These are phyloP conservation scores for Auricularia heimuer DNA, from an alignment of 768 basidiomycete species.

Conservation along the genomic window DNA sequence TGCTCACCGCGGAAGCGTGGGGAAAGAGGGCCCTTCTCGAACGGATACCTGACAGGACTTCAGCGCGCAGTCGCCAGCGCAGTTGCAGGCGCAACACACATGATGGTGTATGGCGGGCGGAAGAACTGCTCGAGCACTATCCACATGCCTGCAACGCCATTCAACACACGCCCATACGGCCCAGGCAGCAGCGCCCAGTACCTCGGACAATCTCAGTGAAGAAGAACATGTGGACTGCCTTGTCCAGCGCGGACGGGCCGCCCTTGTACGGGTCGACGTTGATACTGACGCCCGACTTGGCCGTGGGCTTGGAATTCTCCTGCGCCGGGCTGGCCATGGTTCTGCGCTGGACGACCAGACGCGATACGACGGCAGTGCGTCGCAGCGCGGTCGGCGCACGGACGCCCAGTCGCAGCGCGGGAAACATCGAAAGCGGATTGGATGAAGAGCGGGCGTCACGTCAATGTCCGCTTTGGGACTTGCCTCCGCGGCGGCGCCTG, in stretches of 20 bases:
- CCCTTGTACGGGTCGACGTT: slow-evolving; percentile 57
- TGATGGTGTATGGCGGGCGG: slow-evolving; percentile 95
- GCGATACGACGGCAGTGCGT: neutral
- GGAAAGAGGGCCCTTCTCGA: slow-evolving; percentile 95
- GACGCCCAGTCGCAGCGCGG: neutral
- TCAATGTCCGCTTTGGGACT: neutral
- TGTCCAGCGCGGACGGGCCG: slow-evolving; percentile 88
- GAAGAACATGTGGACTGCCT: slow-evolving; percentile 94
- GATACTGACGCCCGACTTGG: neutral
- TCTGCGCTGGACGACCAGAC: neutral
- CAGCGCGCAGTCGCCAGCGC: slow-evolving; percentile 12
- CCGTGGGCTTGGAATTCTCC: slow-evolving; percentile 5
- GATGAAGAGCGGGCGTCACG: neutral
- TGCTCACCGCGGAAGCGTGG: slow-evolving; percentile 99
- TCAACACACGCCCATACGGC: neutral
- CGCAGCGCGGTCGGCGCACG: neutral
- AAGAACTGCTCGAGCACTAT: slow-evolving; percentile 88
- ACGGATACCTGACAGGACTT: slow-evolving; percentile 58
- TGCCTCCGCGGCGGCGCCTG: neutral
- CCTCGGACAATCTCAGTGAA: slow-evolving; percentile 97
- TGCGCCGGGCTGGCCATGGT: neutral
- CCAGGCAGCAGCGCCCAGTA: slow-evolving; percentile 25
- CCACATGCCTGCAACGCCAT: slow-evolving; percentile 76
- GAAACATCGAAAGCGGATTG: slow-evolving; percentile 2
- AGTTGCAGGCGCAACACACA: slow-evolving; percentile 17